Base-by-base conservation (phyloP, 1,284 basidiomycete genomes). In the Porogramme epimiltina region DNA sequence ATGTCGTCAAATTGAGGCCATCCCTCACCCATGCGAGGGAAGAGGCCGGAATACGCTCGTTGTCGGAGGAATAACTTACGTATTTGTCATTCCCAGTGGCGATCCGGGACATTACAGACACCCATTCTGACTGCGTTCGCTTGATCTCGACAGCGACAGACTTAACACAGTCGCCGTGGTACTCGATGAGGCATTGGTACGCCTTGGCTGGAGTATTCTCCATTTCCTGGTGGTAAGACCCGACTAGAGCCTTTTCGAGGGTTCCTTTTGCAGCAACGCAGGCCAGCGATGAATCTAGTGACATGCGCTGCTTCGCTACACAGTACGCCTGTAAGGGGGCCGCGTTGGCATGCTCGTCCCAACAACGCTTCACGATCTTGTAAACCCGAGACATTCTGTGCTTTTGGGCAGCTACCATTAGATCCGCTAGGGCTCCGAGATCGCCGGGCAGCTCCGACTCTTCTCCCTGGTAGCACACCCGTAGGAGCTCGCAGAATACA, bases 151-250 rank as follows among this genome's bases (percentile, higher is more conserved):
- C n/a, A n/a, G n/a, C n/a, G n/a, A n/a, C n/a, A n/a, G n/a, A n/a
- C n/a, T n/a, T n/a, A n/a, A 13, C 34, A n/a, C 34, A 37, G 8
- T 6, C 34, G 34, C 9, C n/a, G 26, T 47, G 23, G 40, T 47
- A 47, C 19, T 41, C 18, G 22, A 47, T 8, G 8, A 47, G 38
- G 26, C 26, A 28, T 26, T 47, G 46, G 26, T 47, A 47, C 22
- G 38, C 28, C 15, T 31, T 13, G 18, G 46, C 46, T 8, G 46
- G 3, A 36, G 18, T 23, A 16, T 38, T n/a, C 46, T 47, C 46
- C 46, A 47, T 47, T 13, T 18, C 22, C 22, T 16, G 13, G 26
- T 10, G 19, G 20, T 47, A 41, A 6, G 19, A 33, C 10, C 40
- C 40, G 10, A 5, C 31, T 28, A 41, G 16, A 18, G 26, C n/a